Evolutionary conservation across 768 basidiomycete species (phyloP), one percentile per base, ranked within the genome.

Genomic region (Cyclocybe cylindracea): DNA sequence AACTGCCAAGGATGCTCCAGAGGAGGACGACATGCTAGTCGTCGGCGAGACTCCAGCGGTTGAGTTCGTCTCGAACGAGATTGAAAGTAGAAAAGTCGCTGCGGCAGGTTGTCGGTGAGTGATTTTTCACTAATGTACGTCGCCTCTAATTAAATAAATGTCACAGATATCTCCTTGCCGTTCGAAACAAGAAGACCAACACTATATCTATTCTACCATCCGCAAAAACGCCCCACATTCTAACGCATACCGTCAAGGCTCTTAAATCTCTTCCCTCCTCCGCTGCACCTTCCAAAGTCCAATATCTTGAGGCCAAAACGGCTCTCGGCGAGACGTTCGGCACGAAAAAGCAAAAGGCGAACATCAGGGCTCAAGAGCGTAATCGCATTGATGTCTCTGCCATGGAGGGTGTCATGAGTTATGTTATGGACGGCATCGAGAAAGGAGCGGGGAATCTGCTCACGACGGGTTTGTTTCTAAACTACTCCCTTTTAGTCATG

Each of bases 321-420:
- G 77, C 82, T n/a, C 81, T 99, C 1, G 94, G 96, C 32, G 87
- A 94, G 66, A 83, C 89, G 1, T 99, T 99, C 57, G 96, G 96
- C 16, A 96, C 94, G 19, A 91, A 94, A 72, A 98, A 97, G 66
- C 92, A 94, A 40, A 89, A 92, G 67, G 82, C 84, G 8, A 85
- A 84, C 29, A 94, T 98, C 63, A 82, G 82, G 46, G 89, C 93
- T 4, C 82, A 80, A 47, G 94, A 95, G 69, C 82, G 96, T 57
- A 96, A 95, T 71, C 86, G 85, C 66, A 86, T 99, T 35, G 94
- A 97, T 71, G 84, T 90, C 14, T 75, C 78, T 51, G 92, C 93
- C 2, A 95, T 97, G 89, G 82, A 90, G 66, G 83, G 83, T 7
- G 91, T 92, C 34, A 85, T 85, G 58, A 81, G 79, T 50, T 86